Conservation (phyloP, 169 alveolate species). For the Besnoitia besnoiti region DNA sequence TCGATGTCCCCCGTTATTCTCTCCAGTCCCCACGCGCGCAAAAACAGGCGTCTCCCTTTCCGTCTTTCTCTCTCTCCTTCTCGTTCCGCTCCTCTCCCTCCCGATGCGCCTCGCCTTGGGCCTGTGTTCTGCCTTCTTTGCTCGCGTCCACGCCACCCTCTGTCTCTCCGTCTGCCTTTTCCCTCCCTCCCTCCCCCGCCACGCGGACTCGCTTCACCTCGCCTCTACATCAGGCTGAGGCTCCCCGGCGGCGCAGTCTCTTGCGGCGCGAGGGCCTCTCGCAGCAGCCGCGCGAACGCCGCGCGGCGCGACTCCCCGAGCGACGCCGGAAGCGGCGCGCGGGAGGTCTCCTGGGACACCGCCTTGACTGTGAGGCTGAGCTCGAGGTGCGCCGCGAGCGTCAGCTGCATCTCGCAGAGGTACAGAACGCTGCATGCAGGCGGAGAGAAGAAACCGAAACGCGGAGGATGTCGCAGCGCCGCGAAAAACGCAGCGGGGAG, state of each 20-base stretch:
- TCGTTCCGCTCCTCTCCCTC: neutral
- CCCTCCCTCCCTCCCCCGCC: neutral
- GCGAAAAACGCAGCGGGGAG: no score
- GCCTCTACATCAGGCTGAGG: neutral
- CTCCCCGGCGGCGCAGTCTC: neutral
- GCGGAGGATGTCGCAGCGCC: neutral
- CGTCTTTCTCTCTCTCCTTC: neutral
- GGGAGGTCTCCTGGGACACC: neutral
- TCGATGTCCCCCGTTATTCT: no score
- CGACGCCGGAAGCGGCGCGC: no score
- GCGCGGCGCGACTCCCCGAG: neutral
- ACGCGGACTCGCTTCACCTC: neutral
- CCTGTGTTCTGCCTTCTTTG: neutral
- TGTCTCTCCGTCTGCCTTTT: neutral
- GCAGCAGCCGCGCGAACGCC: neutral
- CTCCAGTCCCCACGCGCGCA: no score
- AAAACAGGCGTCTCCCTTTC: no score
- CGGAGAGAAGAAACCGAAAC: neutral
- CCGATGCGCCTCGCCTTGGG: neutral
- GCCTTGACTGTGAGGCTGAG: neutral
- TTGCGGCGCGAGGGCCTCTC: neutral
- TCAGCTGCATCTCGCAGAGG: slow-evolving; percentile 26
- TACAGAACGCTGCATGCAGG: neutral
- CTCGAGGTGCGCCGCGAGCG: neutral
- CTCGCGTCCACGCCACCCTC: no score